Conservation (phyloP, 2,329 filamentous ascomycete genomes). For the Aspergillus glaucus region DNA sequence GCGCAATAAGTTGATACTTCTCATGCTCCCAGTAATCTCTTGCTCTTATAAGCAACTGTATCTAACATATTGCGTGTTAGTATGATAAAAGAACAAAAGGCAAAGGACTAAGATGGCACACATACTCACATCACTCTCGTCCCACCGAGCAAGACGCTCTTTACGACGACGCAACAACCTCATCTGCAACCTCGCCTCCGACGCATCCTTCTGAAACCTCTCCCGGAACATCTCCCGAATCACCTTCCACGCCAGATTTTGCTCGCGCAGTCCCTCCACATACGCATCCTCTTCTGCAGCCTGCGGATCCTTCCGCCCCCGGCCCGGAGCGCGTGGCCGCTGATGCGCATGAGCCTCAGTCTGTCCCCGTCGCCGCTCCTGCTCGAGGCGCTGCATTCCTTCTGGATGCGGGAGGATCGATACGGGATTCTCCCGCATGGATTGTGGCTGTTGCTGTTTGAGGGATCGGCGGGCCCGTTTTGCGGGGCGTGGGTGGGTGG, state of each 20-base stretch:
- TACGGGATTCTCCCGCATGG: constrained; percentile 24
- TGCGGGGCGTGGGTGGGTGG: constrained; percentile 16
- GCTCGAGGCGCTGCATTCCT: constrained; percentile 33
- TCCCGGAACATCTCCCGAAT: constrained; percentile 32
- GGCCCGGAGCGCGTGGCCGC: constrained; percentile 24
- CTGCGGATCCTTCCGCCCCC: constrained; percentile 31
- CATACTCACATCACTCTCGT: constrained; percentile 41
- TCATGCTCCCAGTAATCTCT: constrained; percentile 32
- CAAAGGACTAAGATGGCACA: constrained; percentile 10
- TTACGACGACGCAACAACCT: constrained; percentile 33
- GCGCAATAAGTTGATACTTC: constrained; percentile 33
- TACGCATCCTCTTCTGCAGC: constrained; percentile 35
- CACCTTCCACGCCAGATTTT: constrained; percentile 33
- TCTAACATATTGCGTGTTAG: constrained; percentile 19
- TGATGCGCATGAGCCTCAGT: constrained; percentile 20
- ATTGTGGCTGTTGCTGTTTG: constrained; percentile 14
- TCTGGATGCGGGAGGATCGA: constrained; percentile 35
- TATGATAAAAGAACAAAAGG: neutral
- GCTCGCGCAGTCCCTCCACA: constrained; percentile 31
- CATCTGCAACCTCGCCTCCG: constrained; percentile 38
- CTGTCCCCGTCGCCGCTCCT: constrained; percentile 26
- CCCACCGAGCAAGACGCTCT: constrained; percentile 31
- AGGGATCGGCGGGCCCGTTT: constrained; percentile 20
- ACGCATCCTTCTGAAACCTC: constrained; percentile 32
- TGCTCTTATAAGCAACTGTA: constrained; percentile 30